Percentiles rank a stretch among this genome's conserved stretches.
These are phyloP conservation scores for Pseudogymnoascus verrucosus DNA, from an alignment of 2,329 filamentous ascomycete species.

Conservation along the genomic window DNA sequence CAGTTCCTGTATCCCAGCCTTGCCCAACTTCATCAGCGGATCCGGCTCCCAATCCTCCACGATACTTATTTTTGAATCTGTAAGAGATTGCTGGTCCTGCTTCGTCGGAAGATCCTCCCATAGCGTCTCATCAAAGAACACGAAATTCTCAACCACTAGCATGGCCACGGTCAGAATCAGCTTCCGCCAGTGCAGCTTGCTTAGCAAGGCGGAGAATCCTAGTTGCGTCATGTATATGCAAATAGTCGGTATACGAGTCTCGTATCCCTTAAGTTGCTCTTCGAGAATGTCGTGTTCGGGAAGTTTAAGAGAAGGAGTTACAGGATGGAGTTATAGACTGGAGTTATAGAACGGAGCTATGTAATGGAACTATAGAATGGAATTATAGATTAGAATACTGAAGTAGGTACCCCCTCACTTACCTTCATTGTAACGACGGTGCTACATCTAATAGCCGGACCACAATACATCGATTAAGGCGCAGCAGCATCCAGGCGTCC, in stretches of 20 bases:
- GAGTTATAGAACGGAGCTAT: no score
- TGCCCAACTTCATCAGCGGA: neutral
- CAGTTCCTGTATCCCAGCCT: neutral
- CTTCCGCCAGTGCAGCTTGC: neutral
- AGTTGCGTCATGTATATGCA: neutral
- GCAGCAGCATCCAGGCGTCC: neutral
- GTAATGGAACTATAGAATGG: no score
- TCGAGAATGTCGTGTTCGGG: neutral
- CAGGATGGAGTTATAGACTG: neutral
- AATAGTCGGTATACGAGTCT: neutral
- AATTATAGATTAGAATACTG: neutral
- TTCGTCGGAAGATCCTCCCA: neutral
- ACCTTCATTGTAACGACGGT: neutral
- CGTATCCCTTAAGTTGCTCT: neutral
- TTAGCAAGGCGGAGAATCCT: neutral
- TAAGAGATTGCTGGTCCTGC: neutral
- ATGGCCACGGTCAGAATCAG: neutral
- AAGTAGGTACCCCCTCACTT: neutral
- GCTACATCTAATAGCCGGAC: neutral
- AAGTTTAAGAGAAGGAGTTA: neutral
- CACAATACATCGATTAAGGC: neutral
- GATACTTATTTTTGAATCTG: neutral
- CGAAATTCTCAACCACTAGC: neutral
- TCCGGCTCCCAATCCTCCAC: neutral
- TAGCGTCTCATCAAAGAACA: neutral